phyloP scores from a whole-genome alignment of 169 alveolate genomes.

The Cardiosporidium cionae region DNA sequence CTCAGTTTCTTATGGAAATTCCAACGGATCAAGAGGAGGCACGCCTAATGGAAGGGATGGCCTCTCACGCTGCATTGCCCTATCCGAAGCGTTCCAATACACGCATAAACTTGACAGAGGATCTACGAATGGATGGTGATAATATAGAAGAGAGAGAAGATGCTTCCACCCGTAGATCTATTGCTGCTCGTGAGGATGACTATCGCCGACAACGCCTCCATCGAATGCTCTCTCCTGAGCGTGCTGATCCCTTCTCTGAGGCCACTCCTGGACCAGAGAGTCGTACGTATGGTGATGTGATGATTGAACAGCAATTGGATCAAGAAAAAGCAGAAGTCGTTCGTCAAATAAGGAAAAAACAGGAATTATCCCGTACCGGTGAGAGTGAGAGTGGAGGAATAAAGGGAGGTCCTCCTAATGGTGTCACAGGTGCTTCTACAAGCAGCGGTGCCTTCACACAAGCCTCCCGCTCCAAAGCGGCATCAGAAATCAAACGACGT shows the following conservation, averaged over 20 bases:
- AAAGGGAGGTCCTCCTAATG: too few relatives aligned
- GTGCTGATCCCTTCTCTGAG: slow-evolving; percentile 68
- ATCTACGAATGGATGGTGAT: too few relatives aligned
- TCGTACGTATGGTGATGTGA: slow-evolving; percentile 22
- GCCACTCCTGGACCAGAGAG: slow-evolving; percentile 20
- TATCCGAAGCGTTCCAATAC: too few relatives aligned
- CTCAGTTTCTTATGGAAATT: not conserved
- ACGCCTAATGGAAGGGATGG: too few relatives aligned
- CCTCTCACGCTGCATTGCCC: too few relatives aligned
- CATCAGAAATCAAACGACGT: slow-evolving; percentile 28
- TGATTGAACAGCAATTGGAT: slow-evolving; percentile 36
- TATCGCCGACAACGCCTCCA: slow-evolving; percentile 28
- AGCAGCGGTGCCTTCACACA: too few relatives aligned
- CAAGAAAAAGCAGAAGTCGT: slow-evolving; percentile 38
- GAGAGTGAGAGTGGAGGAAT: not conserved
- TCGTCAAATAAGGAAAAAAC: slow-evolving; percentile 32
- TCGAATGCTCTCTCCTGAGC: slow-evolving; percentile 60
- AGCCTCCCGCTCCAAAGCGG: too few relatives aligned
- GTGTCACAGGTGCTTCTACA: too few relatives aligned
- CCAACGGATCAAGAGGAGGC: too few relatives aligned
- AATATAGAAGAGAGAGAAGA: too few relatives aligned
- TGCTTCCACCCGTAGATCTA: slow-evolving; percentile 16
- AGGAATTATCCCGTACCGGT: slow-evolving; percentile 8
- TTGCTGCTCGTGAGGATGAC: slow-evolving; percentile 26
- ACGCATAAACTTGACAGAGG: too few relatives aligned